Evolutionary conservation across 2,329 filamentous ascomycete species (phyloP).

Genomic region (Trichoderma sp.): DNA sequence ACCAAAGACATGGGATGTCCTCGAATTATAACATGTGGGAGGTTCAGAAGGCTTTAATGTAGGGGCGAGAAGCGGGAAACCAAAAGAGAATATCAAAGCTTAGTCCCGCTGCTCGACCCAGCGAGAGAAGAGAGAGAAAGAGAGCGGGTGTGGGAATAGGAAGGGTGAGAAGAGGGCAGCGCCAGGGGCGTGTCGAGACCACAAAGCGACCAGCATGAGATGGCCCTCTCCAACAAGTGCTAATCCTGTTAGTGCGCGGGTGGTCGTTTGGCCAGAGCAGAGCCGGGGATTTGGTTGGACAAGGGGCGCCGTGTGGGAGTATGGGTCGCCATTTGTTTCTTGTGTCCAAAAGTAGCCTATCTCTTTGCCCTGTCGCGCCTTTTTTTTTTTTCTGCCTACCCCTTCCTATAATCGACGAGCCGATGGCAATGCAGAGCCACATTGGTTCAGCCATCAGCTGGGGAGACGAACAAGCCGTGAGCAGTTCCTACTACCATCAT

Average conservation of each 20-base stretch:
- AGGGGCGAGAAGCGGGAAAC: conserved; percentile 23
- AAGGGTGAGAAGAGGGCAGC: neutral
- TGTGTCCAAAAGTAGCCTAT: conserved; percentile 23
- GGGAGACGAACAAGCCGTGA: neutral
- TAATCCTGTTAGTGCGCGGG: conserved; percentile 26
- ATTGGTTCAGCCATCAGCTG: neutral
- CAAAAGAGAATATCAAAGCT: conserved; percentile 27
- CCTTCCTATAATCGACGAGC: neutral
- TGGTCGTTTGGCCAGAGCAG: conserved; percentile 24
- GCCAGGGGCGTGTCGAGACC: conserved; percentile 1
- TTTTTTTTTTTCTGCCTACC: neutral
- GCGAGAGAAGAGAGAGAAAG: conserved; percentile 12
- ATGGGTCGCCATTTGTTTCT: conserved; percentile 23
- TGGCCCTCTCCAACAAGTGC: conserved; percentile 24
- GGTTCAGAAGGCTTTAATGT: conserved; percentile 25
- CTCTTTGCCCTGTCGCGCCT: conserved; percentile 5
- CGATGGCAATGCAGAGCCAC: conserved; percentile 15
- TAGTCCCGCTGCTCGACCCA: conserved; percentile 24
- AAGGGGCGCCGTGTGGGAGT: conserved; percentile 18
- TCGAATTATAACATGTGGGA: conserved; percentile 28
- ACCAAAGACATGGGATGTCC: conserved; percentile 24
- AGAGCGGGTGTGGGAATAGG: conserved; percentile 13
- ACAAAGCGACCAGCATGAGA: conserved; percentile 21
- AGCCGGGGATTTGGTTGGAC: conserved; percentile 24
- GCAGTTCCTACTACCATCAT: neutral